phyloP scores from a whole-genome alignment of 78 protist genomes.

The Guillardia theta region DNA sequence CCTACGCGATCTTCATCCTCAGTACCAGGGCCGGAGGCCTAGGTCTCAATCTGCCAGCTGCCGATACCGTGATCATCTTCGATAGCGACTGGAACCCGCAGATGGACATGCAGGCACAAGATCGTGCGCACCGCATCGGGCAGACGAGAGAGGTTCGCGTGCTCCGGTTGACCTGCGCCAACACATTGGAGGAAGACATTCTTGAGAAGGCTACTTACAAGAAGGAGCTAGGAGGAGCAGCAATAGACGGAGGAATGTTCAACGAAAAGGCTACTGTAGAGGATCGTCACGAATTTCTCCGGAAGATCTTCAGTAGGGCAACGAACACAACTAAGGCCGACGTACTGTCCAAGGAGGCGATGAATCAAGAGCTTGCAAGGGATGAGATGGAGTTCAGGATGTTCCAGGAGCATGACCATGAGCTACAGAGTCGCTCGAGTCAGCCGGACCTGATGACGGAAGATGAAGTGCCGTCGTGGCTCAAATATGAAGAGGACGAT shows the following conservation, averaged over 20 bases:
- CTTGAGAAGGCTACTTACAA: neutral
- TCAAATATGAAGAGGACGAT: neutral
- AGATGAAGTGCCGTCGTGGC: neutral
- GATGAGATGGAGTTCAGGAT: neutral
- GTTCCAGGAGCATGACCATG: neutral
- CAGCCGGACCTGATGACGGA: neutral
- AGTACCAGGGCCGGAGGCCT: slow-evolving; percentile 98
- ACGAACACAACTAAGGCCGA: neutral
- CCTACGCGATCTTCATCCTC: slow-evolving; percentile 56
- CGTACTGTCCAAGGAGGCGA: neutral
- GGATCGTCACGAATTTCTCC: neutral
- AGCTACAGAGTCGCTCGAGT: neutral
- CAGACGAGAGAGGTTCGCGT: slow-evolving; percentile 93
- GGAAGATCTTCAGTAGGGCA: neutral
- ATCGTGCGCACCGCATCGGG: slow-evolving; percentile 97
- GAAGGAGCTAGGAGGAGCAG: neutral
- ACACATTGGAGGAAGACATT: neutral
- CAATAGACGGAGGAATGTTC: slow-evolving; percentile 4
- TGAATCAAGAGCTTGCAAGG: neutral
- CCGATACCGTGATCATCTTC: slow-evolving; percentile 95
- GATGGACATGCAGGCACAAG: slow-evolving; percentile 92
- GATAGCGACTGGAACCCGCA: slow-evolving; percentile 98
- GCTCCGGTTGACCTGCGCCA: slow-evolving; percentile 81
- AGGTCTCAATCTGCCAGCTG: slow-evolving; percentile 94
- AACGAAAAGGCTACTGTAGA: neutral